Conservation (phyloP, 805 yeast species). For the Candida fluviatilis region DNA sequence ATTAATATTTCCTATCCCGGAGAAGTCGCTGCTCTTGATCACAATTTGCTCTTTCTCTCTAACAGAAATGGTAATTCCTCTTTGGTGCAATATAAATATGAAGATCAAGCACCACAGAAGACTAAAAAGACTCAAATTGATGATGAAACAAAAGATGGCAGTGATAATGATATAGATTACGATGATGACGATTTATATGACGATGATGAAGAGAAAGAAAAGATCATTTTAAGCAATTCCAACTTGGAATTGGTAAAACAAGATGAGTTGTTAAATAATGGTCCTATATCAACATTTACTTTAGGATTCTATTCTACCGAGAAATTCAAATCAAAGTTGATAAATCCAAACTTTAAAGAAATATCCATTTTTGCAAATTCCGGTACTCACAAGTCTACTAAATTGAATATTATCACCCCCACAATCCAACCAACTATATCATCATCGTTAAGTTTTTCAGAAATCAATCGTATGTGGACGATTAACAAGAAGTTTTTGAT, state of each 20-base stretch:
- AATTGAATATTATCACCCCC: slow-evolving; percentile 60
- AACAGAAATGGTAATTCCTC: slow-evolving; percentile 57
- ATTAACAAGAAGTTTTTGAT: slow-evolving; percentile 58
- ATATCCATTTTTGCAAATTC: slow-evolving; percentile 65
- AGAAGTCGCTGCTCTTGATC: slow-evolving; percentile 36
- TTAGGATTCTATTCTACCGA: slow-evolving; percentile 58
- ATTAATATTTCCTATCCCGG: slow-evolving; percentile 36
- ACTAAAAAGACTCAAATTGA: neutral
- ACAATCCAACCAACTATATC: slow-evolving; percentile 64
- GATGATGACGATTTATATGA: slow-evolving; percentile 44
- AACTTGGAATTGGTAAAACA: slow-evolving; percentile 36
- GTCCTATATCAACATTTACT: slow-evolving; percentile 70
- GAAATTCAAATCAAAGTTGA: slow-evolving; percentile 52
- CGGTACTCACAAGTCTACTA: slow-evolving; percentile 56
- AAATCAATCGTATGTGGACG: slow-evolving; percentile 75
- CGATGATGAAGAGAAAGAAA: slow-evolving; percentile 22
- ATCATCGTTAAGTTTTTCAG: slow-evolving; percentile 67
- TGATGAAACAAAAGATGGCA: slow-evolving; percentile 7
- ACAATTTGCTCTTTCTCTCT: slow-evolving; percentile 52
- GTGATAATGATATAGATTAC: slow-evolving; percentile 24
- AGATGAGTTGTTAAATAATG: slow-evolving; percentile 59
- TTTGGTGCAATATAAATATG: slow-evolving; percentile 40
- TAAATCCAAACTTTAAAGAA: slow-evolving; percentile 66
- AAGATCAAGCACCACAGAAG: slow-evolving; percentile 8
- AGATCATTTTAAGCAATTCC: slow-evolving; percentile 12